A percentile compares a stretch with the other conserved stretches of the same genome.
These are phyloP conservation scores for Heritiera fomes DNA, from an alignment of 345 rosid species.

Conservation along the genomic window DNA sequence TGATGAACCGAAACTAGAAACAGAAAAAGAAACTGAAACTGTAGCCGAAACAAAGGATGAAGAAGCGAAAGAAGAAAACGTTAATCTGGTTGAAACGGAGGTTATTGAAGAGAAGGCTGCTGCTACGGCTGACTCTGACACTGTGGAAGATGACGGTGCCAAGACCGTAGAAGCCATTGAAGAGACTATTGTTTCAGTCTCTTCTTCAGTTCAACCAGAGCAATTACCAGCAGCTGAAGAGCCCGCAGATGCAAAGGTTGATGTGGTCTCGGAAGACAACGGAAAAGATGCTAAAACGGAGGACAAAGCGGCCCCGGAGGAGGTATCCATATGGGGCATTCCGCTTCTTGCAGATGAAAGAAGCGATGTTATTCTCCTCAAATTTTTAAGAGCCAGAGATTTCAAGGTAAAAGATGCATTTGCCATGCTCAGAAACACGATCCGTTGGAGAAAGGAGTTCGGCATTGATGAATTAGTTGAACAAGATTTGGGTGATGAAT, in stretches of 20 bases:
- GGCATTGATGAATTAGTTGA: slow-evolving; percentile 55
- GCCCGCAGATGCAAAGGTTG: background rate
- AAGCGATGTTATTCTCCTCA: slow-evolving; percentile 60
- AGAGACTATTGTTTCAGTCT: slow-evolving; percentile 65
- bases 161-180: slow-evolving; percentile 84
- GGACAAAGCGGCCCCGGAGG: slow-evolving; percentile 27
- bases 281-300: slow-evolving; percentile 26
- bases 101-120: slow-evolving; percentile 21
- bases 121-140: slow-evolving; percentile 23
- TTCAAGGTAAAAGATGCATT: slow-evolving; percentile 64
- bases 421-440: slow-evolving; percentile 53
- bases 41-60: slow-evolving; percentile 5
- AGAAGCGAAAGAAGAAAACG: slow-evolving; percentile 29
- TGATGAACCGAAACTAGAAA: background rate
- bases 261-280: slow-evolving; percentile 20
- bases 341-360: slow-evolving; percentile 54
- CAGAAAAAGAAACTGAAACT: background rate
- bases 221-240: slow-evolving; percentile 17
- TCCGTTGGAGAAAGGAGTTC: slow-evolving; percentile 59
- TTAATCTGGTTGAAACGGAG: slow-evolving; percentile 21
- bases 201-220: slow-evolving; percentile 34
- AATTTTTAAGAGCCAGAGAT: slow-evolving; percentile 65
- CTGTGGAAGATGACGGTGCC: slow-evolving; percentile 75
- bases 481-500: slow-evolving; percentile 60
- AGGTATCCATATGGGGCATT: slow-evolving; percentile 54